Base-by-base conservation (phyloP, 225 moss, liverwort and hornwort species). In the Sphagnum tenellum region DNA sequence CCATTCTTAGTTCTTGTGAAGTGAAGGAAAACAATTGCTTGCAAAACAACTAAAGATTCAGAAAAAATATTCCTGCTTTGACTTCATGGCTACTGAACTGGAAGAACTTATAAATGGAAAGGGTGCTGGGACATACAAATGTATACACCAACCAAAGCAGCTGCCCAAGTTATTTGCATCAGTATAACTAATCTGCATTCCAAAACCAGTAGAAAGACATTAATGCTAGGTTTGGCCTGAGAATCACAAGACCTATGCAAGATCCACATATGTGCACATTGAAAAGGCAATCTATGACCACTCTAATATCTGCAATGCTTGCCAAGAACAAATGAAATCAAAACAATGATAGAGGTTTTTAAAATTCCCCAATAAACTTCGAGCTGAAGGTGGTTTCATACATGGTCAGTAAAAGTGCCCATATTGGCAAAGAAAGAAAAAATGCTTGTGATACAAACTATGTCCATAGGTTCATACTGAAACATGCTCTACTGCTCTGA, bases 101-200 rank as follows among this genome's bases (percentile, higher is more conserved):
- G 7, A 58, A 44, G 58, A 13, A 2, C 5, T 58, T 13, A 7
- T 3, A 3, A 58, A 8, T 58, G 58, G 8, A 58, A 58, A 8
- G 58, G 29, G 58, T 13, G 58, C 29, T 58, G n/a, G 77, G 44
- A 76, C 79, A 76, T 77, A 83, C 83, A 65, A 51, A 79, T 83
- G 45, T 76, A 79, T 53, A 72, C 72, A 63, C 77, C 83, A 57
- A 77, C 72, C 70, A 83, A 70, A 62, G 64, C 70, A 64, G 77
- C 74, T 64, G 74, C 72, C 62, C 76, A 76, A 50, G 76, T 59
- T 64, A 83, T 79, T 64, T 83, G 77, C 71, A 77, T 65, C 70
- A 83, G 55, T 67, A 68, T 79, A 60, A 79, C 74, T n/a, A 83
- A 54, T 70, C 83, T 83, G 83, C 49, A 68, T 46, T 48, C 5